These are phyloP conservation scores for Aspergillus ustus DNA, from an alignment of 2,329 filamentous ascomycete species.

Conservation along the genomic window DNA sequence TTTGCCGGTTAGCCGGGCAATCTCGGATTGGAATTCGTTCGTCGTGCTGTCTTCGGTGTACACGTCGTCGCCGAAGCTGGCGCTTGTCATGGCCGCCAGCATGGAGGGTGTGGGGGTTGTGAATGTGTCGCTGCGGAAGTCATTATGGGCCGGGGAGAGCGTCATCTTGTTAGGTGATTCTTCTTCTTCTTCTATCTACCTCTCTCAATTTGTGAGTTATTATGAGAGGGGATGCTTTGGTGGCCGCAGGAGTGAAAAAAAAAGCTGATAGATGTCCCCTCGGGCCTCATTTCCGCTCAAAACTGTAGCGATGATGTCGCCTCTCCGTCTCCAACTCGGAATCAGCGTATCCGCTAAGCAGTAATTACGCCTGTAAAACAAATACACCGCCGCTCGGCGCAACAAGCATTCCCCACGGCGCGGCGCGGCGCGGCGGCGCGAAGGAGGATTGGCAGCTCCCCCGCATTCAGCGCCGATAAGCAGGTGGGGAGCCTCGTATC, in stretches of 20 bases:
- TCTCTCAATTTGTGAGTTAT: too few species aligned
- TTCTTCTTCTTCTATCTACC: too few species aligned
- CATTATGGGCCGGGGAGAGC: slow-evolving; percentile 5
- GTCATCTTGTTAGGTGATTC: background rate
- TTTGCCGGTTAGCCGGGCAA: slow-evolving; percentile 38
- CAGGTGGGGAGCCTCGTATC: background rate
- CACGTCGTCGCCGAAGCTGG: slow-evolving; percentile 40
- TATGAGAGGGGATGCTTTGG: too few species aligned
- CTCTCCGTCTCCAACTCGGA: background rate
- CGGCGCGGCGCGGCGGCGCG: too few species aligned
- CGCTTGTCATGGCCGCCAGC: background rate
- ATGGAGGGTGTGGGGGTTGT: slow-evolving; percentile 11
- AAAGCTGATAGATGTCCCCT: too few species aligned
- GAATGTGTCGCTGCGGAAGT: slow-evolving; percentile 17
- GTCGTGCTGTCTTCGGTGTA: slow-evolving; percentile 37
- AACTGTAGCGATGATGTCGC: background rate
- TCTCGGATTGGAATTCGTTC: slow-evolving; percentile 34
- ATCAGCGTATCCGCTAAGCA: background rate
- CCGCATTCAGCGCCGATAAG: background rate
- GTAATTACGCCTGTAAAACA: background rate
- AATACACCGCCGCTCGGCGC: background rate
- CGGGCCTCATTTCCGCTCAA: background rate
- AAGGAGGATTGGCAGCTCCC: background rate
- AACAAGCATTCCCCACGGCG: background rate
- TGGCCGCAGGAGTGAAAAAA: too few species aligned